Base-by-base conservation (phyloP, 78 protist species). In the Dictyostelium brefeldianum region DNA sequence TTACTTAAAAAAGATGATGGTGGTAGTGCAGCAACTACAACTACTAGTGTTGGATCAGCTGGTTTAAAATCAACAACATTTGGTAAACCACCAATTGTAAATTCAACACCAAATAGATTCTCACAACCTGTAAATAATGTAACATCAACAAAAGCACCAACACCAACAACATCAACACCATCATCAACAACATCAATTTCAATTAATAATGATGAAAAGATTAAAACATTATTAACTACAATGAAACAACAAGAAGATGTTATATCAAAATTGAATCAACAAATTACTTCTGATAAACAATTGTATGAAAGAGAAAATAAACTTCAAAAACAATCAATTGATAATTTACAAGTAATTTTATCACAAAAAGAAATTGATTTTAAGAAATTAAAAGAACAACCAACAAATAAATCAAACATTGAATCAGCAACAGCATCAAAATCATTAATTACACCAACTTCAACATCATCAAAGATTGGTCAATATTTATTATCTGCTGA, bases 241-340 rank as follows among this genome's bases (percentile, higher is more conserved):
- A 84, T 84, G 27, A 74, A 71, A 57, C 80, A 84, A 65, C 82
- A 84, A 47, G 91, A 84, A n/a, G 82, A 74, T 41, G 53, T 51
- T 59, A 74, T 84, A n/a, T 14, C 36, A 10, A 50, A 57, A 43
- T 27, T 84, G 14, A 71, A 74, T 59, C n/a, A 65, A 41, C 47
- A 78, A 41, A 43, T 84, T 43, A 59, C n/a, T 6, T n/a, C 29
- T 11, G 91, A 84, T 3, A 54, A 50, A 65, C 51, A 84, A 46
- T n/a, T 25, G 1, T 59, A 20, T 51, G 91, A 84, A 25, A 71
- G 57, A 67, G 78, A 47, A 27, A 25, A 71, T 15, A 18, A n/a
- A 18, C 81, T 74, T 47, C 91, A 84, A 59, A 71, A 74, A 27
- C 75, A 22, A 43, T 51, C 50, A 1, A n/a, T 84, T 27, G 91